Evolutionary conservation across 441 rosid species (phyloP).

Genomic region (Manihot esculenta): DNA sequence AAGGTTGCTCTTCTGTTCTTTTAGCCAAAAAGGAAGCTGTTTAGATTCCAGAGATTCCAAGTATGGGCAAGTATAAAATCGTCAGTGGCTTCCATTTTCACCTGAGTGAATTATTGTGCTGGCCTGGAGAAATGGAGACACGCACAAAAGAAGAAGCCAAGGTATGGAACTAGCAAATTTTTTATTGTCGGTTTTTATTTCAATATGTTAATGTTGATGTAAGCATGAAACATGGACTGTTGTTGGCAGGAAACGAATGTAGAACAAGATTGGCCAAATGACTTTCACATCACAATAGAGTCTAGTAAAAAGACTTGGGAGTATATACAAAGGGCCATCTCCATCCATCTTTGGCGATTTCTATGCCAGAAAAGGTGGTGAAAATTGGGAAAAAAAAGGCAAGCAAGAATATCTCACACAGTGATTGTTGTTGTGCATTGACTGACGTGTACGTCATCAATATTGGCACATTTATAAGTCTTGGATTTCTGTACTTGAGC

Average conservation of each 20-base stretch:
- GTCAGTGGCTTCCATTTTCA: too few species aligned
- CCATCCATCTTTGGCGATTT: not conserved
- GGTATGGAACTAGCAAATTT: not conserved
- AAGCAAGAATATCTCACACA: not conserved
- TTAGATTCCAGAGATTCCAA: too few species aligned
- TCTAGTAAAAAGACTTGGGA: not conserved
- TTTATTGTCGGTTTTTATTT: not conserved
- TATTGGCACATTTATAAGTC: conserved; percentile 7
- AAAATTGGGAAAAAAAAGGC: not conserved
- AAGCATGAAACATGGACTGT: not conserved
- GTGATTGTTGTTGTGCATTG: not conserved
- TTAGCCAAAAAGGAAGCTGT: too few species aligned
- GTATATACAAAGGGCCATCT: not conserved
- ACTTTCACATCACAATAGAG: not conserved
- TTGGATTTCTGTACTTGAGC: conserved; percentile 1
- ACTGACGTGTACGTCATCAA: not conserved
- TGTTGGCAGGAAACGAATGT: not conserved
- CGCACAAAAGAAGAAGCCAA: not conserved
- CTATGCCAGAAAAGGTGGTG: not conserved
- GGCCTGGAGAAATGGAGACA: too few species aligned
- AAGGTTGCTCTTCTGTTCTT: too few species aligned
- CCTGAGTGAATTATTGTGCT: too few species aligned
- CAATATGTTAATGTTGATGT: not conserved
- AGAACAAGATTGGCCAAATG: too few species aligned
- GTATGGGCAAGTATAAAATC: too few species aligned